Base-by-base conservation (phyloP, 192 early-diverging fungal genomes). In the Hyaloraphidium curvatum region DNA sequence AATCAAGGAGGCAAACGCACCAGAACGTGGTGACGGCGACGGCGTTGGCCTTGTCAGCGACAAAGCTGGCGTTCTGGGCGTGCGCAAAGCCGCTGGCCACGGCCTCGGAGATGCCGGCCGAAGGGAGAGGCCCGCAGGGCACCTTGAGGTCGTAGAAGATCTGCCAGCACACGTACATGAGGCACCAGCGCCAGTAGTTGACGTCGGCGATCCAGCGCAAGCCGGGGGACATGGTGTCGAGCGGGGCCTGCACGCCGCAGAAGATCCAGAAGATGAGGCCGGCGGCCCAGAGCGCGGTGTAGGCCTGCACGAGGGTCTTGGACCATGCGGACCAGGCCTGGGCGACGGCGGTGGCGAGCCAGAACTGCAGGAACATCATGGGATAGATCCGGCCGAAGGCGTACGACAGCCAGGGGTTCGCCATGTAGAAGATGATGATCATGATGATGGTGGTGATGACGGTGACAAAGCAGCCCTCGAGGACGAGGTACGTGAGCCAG, bases 401-500 rank as follows among this genome's bases (percentile, higher is more conserved):
- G 43, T 25, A 22, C 23, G 43, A 11, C 4, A 25, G 43, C 17
- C 14, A 48, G 23, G 17, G 17, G 43, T 48, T 48, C 14, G 17
- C 14, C 43, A 48, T 48, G 43, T 11, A 48, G n/a, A n/a, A n/a
- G 23, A 48, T 48, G 43, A 48, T 48, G 7, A 48, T 25, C 11
- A 48, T 14, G 7, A 22, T 14, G 23, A 48, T 48, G 43, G 43
- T 48, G 7, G 43, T 22, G 23, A 48, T 48, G 14, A 48, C 43
- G 23, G 23, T 48, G 35, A 37, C 7, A 25, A 48, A 48, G 25
- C 14, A 14, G 14, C 23, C 14, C 43, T 48, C 43, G 25, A 48
- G 14, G 43, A 48, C 43, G 43, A 48, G 43, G 43, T 48, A 48
- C 14, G 43, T 48, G 25, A 48, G 14, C 43, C 43, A 48, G 43